Evolutionary conservation across 352 stramenopile species (phyloP), one percentile per base, ranked within the genome.

Genomic region (Pythium phragmitis): DNA sequence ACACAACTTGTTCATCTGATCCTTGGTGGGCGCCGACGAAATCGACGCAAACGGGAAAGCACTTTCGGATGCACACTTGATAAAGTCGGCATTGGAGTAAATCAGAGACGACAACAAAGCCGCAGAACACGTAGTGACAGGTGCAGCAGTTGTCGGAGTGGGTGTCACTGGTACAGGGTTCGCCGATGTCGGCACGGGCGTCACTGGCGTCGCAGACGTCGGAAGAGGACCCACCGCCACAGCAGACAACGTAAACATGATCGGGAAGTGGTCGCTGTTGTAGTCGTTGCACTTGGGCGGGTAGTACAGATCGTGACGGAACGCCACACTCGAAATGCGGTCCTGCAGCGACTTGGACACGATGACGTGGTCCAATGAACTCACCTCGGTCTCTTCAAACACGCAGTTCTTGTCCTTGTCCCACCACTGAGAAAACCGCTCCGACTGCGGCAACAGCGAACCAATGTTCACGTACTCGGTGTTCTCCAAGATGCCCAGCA

Each of bases 261-360:
- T 58, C 42, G 70, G 67, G 53, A 66, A 77, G 57, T 77, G 70
- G 58, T 77, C 70, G 34, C 70, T 77, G 59, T 75, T 72, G 52
- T 61, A 68, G 23, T 45, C 39, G 30, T 52, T 61, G 60, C 70
- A 77, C 30, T 53, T 59, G 16, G 53, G 30, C 21, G 58, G 52
- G 55, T 74, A 77, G 55, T 74, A 77, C 41, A 77, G 23, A 30
- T 72, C 59, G 59, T 68, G 61, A 51, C 58, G 42, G 63, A 72
- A 77, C 49, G 59, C 43, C 30, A 72, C 67, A 30, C 23, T 61
- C 26, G 50, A 53, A 12, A 77, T 50, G 21, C 53, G 50, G 28
- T 60, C 36, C 51, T 65, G 48, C 9, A 77, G 50, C 58, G 66
- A 74, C 37, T 74, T 69, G 48, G 70, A 77, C 48, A 77, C 66